Conservation (phyloP, 495 filamentous ascomycete genomes). For the Halenospora varia region DNA sequence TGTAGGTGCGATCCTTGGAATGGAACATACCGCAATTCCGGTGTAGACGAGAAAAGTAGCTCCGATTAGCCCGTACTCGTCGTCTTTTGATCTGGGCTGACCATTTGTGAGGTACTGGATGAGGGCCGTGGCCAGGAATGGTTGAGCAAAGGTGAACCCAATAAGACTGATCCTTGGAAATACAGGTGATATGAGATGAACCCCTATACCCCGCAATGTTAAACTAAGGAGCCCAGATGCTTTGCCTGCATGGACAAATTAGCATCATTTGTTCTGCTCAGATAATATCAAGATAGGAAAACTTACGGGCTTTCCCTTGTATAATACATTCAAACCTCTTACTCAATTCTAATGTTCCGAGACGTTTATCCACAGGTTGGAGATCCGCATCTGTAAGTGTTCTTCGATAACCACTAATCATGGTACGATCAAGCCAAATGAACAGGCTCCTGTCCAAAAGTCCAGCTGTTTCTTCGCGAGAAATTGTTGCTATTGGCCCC, state of each 20-base stretch:
- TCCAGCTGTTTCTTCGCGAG: conserved; percentile 13
- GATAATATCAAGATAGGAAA: not conserved
- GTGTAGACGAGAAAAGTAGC: conserved; percentile 49
- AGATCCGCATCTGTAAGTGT: conserved; percentile 4
- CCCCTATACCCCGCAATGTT: not conserved
- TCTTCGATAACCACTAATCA: conserved; percentile 8
- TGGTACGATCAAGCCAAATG: conserved; percentile 10
- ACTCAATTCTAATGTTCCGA: not conserved
- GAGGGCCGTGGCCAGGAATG: conserved; percentile 45
- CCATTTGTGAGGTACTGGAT: conserved; percentile 35
- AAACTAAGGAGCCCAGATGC: not conserved
- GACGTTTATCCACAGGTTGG: conserved; percentile 2
- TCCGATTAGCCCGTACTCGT: conserved; percentile 51
- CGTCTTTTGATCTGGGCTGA: conserved; percentile 35
- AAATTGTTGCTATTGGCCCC: not conserved
- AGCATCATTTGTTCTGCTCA: not conserved
- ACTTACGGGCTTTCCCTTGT: not conserved
- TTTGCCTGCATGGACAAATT: not conserved
- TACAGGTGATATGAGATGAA: not conserved
- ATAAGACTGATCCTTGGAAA: conserved; percentile 38
- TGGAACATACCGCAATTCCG: conserved; percentile 30
- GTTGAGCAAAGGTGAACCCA: conserved; percentile 51
- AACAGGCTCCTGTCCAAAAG: conserved; percentile 10
- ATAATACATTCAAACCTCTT: not conserved
- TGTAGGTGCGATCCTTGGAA: not conserved